Evolutionary conservation across 345 rosid species (phyloP).

Genomic region (Salix viminalis): DNA sequence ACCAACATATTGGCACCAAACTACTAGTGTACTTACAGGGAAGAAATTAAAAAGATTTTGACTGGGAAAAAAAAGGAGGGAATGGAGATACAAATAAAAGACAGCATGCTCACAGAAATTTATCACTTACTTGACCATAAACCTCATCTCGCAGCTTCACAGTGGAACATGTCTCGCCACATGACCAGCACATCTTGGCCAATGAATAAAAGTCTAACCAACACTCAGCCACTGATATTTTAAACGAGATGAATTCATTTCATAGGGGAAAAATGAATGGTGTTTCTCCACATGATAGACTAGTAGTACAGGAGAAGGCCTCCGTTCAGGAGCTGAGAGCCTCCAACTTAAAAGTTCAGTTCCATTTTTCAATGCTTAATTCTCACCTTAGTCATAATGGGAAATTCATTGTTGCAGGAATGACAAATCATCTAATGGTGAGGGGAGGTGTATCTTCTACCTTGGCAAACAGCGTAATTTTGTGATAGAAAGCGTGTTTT

Average conservation of each 20-base stretch:
- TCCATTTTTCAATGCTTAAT: neutral
- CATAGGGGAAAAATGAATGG: slow-evolving; percentile 1
- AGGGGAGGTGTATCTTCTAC: neutral
- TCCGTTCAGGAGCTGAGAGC: slow-evolving; percentile 12
- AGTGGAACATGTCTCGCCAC: slow-evolving; percentile 28
- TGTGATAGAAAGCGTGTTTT: neutral
- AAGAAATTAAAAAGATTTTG: neutral
- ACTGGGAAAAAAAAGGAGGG: slow-evolving; percentile 7
- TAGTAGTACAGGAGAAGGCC: slow-evolving; percentile 1
- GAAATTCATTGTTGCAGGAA: neutral
- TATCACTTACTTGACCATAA: slow-evolving; percentile 46
- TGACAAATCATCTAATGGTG: neutral
- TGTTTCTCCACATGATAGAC: slow-evolving; percentile 9
- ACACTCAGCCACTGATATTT: slow-evolving; percentile 17
- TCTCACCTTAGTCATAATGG: slow-evolving; percentile 4
- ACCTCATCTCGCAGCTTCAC: slow-evolving; percentile 33
- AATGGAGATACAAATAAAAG: slow-evolving; percentile 10
- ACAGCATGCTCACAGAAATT: slow-evolving; percentile 12
- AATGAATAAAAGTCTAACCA: slow-evolving; percentile 22
- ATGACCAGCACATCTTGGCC: slow-evolving; percentile 20
- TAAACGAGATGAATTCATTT: slow-evolving; percentile 14
- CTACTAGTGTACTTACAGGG: neutral
- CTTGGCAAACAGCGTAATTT: neutral
- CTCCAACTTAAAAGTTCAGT: neutral
- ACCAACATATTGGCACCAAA: slow-evolving; percentile 4